A percentile compares a stretch with the other conserved stretches of the same genome.
Evolutionary conservation across 176 grass and related monocot genomes (phyloP).

Genomic region (Thinopyrum elongatum): DNA sequence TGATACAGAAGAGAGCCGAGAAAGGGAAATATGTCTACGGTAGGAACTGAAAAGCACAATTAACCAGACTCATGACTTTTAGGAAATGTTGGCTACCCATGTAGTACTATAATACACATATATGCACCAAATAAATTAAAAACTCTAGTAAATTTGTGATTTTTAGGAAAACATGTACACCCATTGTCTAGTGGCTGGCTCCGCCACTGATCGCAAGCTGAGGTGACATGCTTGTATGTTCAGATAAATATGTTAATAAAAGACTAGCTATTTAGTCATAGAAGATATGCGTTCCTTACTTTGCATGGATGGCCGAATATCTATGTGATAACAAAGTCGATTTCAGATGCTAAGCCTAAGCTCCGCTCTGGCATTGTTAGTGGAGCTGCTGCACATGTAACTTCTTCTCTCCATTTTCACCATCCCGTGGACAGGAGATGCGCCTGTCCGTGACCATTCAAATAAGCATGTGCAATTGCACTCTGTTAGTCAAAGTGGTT

Average conservation of each 20-base stretch:
- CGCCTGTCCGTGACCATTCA: slow-evolving; percentile 40
- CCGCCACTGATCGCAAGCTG: too few relatives aligned
- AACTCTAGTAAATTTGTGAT: too few relatives aligned
- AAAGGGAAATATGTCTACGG: neutral
- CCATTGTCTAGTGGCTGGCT: too few relatives aligned
- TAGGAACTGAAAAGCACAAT: neutral
- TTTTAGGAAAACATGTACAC: too few relatives aligned
- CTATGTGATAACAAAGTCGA: neutral
- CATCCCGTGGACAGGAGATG: slow-evolving; percentile 36
- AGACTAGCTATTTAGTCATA: too few relatives aligned
- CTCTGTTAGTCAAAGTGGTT: too few relatives aligned
- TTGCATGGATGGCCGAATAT: neutral
- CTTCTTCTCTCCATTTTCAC: slow-evolving; percentile 7
- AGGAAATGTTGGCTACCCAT: too few relatives aligned
- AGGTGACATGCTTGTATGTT: too few relatives aligned
- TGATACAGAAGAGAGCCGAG: neutral
- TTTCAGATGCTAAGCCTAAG: neutral
- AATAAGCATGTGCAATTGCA: slow-evolving; percentile 29
- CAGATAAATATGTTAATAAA: too few relatives aligned
- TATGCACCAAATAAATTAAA: too few relatives aligned
- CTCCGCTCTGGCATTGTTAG: neutral
- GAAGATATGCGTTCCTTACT: neutral
- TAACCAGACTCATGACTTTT: neutral
- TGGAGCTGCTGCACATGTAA: neutral
- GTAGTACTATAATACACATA: too few relatives aligned